Percentiles rank a stretch among this genome's conserved stretches.
Evolutionary conservation across 768 basidiomycete genomes (phyloP).

Genomic region (Hygrocybe coccinea): DNA sequence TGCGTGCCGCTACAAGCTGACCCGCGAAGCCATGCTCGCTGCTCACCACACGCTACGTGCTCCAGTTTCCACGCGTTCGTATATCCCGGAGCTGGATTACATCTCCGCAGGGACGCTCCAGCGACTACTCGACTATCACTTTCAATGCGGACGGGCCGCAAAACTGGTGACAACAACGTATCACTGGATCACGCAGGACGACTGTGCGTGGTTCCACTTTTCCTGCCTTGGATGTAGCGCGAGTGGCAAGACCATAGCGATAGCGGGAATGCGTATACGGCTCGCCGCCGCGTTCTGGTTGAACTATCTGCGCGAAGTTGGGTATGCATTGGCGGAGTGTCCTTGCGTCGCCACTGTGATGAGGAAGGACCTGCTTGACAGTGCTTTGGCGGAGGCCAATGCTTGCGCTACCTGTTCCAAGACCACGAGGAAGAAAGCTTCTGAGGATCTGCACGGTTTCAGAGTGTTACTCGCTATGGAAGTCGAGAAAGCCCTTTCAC

Average conservation of each 20-base stretch:
- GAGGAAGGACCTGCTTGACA: slow-evolving; percentile 29
- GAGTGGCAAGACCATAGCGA: neutral
- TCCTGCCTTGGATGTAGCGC: slow-evolving; percentile 23
- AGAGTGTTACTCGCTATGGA: slow-evolving; percentile 28
- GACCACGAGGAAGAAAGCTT: slow-evolving; percentile 12
- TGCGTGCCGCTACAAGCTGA: slow-evolving; percentile 38
- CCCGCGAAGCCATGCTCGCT: slow-evolving; percentile 29
- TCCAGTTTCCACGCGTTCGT: slow-evolving; percentile 20
- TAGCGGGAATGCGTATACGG: neutral
- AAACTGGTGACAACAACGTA: slow-evolving; percentile 20
- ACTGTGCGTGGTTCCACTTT: slow-evolving; percentile 31
- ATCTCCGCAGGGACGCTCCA: slow-evolving; percentile 39
- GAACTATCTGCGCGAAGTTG: slow-evolving; percentile 30
- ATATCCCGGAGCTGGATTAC: slow-evolving; percentile 36
- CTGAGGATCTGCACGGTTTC: slow-evolving; percentile 29
- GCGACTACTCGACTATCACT: slow-evolving; percentile 41
- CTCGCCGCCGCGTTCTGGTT: slow-evolving; percentile 1
- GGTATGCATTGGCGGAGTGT: slow-evolving; percentile 23
- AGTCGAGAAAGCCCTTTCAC: slow-evolving; percentile 30
- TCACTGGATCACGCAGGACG: slow-evolving; percentile 24
- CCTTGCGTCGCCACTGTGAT: slow-evolving; percentile 34
- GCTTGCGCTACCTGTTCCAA: slow-evolving; percentile 24
- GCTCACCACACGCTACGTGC: slow-evolving; percentile 33
- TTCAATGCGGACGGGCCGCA: slow-evolving; percentile 35
- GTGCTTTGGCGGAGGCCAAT: slow-evolving; percentile 21